phyloP scores from a whole-genome alignment of 768 basidiomycete genomes.

The Candolleomyces aberdarensis region DNA sequence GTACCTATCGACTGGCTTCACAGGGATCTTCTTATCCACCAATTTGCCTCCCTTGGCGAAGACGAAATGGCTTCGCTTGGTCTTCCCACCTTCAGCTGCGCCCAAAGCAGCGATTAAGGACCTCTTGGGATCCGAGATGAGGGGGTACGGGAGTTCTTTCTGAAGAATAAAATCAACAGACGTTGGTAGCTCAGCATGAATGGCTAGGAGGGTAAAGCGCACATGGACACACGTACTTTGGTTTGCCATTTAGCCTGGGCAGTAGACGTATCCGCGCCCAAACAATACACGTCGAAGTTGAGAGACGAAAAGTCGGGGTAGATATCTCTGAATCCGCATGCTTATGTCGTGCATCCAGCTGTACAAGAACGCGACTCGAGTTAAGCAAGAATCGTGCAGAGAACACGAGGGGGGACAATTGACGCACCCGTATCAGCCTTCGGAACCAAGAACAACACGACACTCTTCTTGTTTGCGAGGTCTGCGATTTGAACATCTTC shows the following conservation, averaged over 20 bases:
- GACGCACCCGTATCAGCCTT: slow-evolving; percentile 81
- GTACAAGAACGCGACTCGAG: background rate
- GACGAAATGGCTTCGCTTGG: slow-evolving; percentile 91
- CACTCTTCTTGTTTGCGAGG: slow-evolving; percentile 66
- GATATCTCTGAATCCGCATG: slow-evolving; percentile 88
- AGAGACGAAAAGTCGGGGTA: too few species aligned
- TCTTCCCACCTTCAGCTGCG: slow-evolving; percentile 74
- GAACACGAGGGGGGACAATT: background rate
- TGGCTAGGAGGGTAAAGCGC: too few species aligned
- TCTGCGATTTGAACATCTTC: slow-evolving; percentile 69
- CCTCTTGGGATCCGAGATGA: slow-evolving; percentile 88
- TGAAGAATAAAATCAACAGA: slow-evolving; percentile 23
- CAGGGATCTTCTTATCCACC: too few species aligned
- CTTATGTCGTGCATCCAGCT: slow-evolving; percentile 89
- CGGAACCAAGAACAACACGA: slow-evolving; percentile 80
- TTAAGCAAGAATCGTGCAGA: background rate
- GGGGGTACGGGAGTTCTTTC: slow-evolving; percentile 82
- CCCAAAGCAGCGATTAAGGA: slow-evolving; percentile 78
- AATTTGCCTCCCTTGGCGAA: too few species aligned
- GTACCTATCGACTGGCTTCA: slow-evolving; percentile 83
- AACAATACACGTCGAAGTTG: slow-evolving; percentile 76
- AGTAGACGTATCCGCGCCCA: slow-evolving; percentile 73
- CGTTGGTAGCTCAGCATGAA: too few species aligned
- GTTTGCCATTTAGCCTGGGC: slow-evolving; percentile 85
- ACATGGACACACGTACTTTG: slow-evolving; percentile 50